These are phyloP conservation scores for Trichoderma gamsii DNA, from an alignment of 495 filamentous ascomycete genomes.

Conservation along the genomic window DNA sequence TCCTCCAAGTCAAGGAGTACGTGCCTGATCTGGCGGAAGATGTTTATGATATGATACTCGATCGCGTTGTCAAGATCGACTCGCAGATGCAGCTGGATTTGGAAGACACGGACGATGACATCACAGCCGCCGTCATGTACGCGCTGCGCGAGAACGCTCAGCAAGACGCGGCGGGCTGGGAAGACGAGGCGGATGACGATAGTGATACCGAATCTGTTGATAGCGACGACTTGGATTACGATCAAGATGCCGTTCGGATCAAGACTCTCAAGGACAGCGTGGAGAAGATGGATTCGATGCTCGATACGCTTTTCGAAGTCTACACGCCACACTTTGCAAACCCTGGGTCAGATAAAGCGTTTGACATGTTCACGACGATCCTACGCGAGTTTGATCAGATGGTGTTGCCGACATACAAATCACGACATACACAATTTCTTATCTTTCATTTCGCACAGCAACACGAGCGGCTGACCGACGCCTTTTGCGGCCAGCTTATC, in stretches of 20 bases:
- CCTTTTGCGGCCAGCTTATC: slow-evolving; percentile 74
- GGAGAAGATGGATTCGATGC: slow-evolving; percentile 85
- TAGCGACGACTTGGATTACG: slow-evolving; percentile 40
- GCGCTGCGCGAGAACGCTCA: slow-evolving; percentile 26
- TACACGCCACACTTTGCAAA: slow-evolving; percentile 64
- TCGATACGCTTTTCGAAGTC: slow-evolving; percentile 80
- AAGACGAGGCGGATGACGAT: slow-evolving; percentile 55
- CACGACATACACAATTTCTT: slow-evolving; percentile 81
- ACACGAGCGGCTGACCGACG: slow-evolving; percentile 65
- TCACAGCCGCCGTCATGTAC: slow-evolving; percentile 41
- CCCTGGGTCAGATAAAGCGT: slow-evolving; percentile 41
- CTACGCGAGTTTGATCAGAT: slow-evolving; percentile 75
- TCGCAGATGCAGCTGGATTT: slow-evolving; percentile 90
- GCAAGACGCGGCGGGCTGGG: slow-evolving; percentile 33
- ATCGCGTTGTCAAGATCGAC: slow-evolving; percentile 80
- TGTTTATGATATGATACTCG: slow-evolving; percentile 75
- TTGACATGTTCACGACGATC: slow-evolving; percentile 60
- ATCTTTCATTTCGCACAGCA: slow-evolving; percentile 89
- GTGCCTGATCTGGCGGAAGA: slow-evolving; percentile 74
- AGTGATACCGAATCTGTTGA: slow-evolving; percentile 51
- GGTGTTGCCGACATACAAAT: slow-evolving; percentile 82
- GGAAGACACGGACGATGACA: slow-evolving; percentile 64
- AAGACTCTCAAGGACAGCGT: slow-evolving; percentile 71
- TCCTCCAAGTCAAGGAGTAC: slow-evolving; percentile 67
- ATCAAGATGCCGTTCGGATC: slow-evolving; percentile 41